A percentile compares a stretch with the other conserved stretches of the same genome.
These are phyloP conservation scores for Paxillus involutus DNA, from an alignment of 768 basidiomycete genomes.

Conservation along the genomic window DNA sequence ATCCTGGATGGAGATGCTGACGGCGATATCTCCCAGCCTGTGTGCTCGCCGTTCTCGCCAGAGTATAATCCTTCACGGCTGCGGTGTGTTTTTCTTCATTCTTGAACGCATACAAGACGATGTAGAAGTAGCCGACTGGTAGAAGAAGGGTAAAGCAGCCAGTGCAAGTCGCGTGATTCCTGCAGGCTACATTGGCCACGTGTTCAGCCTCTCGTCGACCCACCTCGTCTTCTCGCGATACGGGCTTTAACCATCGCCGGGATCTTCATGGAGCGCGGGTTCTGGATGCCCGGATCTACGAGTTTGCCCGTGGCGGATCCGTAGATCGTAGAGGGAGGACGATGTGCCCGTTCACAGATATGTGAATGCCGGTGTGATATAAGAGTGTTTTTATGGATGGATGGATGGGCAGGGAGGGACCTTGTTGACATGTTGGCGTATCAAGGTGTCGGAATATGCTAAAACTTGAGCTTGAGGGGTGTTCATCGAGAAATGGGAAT, in stretches of 20 bases:
- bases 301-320: conserved; percentile 51
- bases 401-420: conserved; percentile 9
- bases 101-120: conserved; percentile 36
- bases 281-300: conserved; percentile 43
- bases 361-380: too few species aligned
- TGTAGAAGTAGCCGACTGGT: conserved; percentile 43
- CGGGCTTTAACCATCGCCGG: conserved; percentile 46
- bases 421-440: too few species aligned
- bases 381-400: too few species aligned
- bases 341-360: conserved; percentile 36
- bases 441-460: too few species aligned
- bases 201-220: conserved; percentile 58
- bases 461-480: too few species aligned
- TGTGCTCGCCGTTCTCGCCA: too few species aligned
- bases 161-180: neutral
- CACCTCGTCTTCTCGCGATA: conserved; percentile 51
- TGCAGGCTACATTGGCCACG: conserved; percentile 67
- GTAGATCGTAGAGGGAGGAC: conserved; percentile 62
- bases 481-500: too few species aligned
- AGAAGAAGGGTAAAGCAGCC: neutral
- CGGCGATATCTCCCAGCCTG: too few species aligned
- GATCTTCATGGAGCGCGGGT: conserved; percentile 55
- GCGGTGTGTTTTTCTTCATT: conserved; percentile 18
- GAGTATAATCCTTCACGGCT: conserved; percentile 54
- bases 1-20: too few species aligned